phyloP scores from a whole-genome alignment of 228 moss, liverwort and hornwort species.

The Sphagnum fallax region DNA sequence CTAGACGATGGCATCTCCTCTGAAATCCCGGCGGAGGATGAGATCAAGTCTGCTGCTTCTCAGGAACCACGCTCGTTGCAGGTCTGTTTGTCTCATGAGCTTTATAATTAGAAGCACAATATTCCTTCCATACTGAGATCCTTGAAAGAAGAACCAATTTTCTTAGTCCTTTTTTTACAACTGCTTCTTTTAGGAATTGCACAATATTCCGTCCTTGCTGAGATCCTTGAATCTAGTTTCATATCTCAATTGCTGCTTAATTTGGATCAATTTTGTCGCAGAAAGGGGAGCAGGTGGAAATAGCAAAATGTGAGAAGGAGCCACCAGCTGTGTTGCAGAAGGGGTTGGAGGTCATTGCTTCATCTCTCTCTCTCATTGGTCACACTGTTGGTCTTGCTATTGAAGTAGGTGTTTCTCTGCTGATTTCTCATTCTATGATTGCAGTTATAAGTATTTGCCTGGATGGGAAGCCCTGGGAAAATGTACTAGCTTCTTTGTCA shows the following conservation, averaged over 20 bases:
- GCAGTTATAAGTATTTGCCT: not conserved
- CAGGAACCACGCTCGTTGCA: conserved; percentile 39
- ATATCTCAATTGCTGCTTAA: not conserved
- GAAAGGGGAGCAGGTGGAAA: conserved; percentile 25
- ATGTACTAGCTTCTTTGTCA: conserved; percentile 1
- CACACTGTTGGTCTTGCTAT: conserved; percentile 91
- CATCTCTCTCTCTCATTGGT: conserved; percentile 76
- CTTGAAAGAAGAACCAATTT: not conserved
- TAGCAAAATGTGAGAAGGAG: conserved; percentile 41
- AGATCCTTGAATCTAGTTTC: too few species aligned
- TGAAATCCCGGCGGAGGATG: conserved; percentile 15
- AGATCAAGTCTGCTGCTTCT: conserved; percentile 25
- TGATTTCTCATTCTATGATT: not conserved
- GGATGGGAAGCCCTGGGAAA: not conserved
- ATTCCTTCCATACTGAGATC: not conserved
- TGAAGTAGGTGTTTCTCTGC: conserved; percentile 41
- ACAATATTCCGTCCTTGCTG: too few species aligned
- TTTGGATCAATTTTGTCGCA: conserved; percentile 18
- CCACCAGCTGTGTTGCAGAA: conserved; percentile 49
- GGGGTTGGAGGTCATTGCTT: conserved; percentile 88
- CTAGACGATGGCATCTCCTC: conserved; percentile 60
- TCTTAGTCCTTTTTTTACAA: not conserved
- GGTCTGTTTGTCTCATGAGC: conserved; percentile 38
- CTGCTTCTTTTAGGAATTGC: too few species aligned
- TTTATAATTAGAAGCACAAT: not conserved